Evolutionary conservation across 345 rosid genomes (phyloP).

Genomic region (Gossypioides kirkii): DNA sequence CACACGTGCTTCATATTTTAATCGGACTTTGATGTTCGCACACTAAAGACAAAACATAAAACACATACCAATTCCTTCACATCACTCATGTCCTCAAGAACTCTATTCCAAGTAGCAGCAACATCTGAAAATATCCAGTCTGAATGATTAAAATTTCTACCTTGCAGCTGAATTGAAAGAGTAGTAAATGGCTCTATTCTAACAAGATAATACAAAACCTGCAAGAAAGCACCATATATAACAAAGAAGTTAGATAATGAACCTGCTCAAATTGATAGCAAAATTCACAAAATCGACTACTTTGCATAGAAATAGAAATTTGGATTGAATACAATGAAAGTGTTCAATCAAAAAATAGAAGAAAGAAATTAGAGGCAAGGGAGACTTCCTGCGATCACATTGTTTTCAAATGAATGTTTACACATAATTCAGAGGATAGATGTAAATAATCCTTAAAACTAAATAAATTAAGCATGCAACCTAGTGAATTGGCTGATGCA

Average conservation of each 20-base stretch:
- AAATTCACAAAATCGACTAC: constrained; percentile 5
- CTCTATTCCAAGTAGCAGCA: constrained; percentile 93
- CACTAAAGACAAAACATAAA: constrained; percentile 8
- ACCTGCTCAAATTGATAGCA: neutral
- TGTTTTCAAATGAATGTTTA: neutral
- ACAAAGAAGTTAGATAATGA: constrained; percentile 14
- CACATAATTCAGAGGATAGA: neutral
- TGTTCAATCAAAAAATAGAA: neutral
- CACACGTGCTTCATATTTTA: neutral
- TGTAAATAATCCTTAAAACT: neutral
- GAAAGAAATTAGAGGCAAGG: neutral
- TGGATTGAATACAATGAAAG: neutral
- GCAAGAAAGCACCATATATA: constrained; percentile 23
- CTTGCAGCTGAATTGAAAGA: constrained; percentile 93
- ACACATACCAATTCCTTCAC: constrained; percentile 90
- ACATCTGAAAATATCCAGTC: constrained; percentile 91
- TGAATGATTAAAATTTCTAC: constrained; percentile 97
- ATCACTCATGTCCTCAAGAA: constrained; percentile 96
- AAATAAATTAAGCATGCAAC: neutral
- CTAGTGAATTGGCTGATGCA: neutral
- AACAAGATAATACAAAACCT: constrained; percentile 92
- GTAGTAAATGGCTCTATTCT: constrained; percentile 98
- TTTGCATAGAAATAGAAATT: neutral
- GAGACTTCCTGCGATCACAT: neutral
- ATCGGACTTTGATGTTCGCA: neutral